Evolutionary conservation across 768 basidiomycete genomes (phyloP), one percentile per base, ranked within the genome.

Genomic region (Inosperma sp.): DNA sequence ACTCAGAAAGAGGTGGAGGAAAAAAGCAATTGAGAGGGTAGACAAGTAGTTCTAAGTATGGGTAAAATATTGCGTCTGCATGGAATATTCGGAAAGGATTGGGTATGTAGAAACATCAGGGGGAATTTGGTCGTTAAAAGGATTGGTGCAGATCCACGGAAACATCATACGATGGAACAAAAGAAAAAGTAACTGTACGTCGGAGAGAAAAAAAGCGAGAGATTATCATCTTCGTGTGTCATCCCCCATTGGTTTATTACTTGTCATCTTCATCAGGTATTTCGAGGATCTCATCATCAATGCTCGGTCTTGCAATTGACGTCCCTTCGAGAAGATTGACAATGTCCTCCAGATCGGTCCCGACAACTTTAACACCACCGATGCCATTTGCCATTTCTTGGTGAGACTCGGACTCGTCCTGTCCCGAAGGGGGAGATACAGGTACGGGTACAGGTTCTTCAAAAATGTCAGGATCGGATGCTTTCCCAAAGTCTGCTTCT

Each of bases 271-370:
- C 80, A 54, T 77, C 78, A 19, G 72, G 71, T 58, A 81, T 79
- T 58, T 81, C 81, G 39, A 70, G 71, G 35, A 79, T 70, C 41
- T 80, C 77, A n/a, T n/a, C n/a, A 54, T 79, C 72, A 63, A 70
- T 77, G 49, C 69, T 71, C 9, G 68, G 60, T 56, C 75, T 78
- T 37, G 67, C 58, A 34, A 67, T 51, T 30, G 69, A 59, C 25
- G 56, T 62, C 1, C 72, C 60, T 66, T 88, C 82, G 10, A 88
- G 78, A 57, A 86, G 72, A 58, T 75, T 80, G 53, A 88, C 80
- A 46, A 87, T 80, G 49, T 80, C 79, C 63, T 81, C 86, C 25
- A 64, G 57, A 13, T 60, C 57, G 43, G 49, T 35, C 29, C 33
- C 31, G 30, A 41, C 45, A 3, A 21, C 30, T 31, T 33, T 17